A percentile compares a stretch with the other conserved stretches of the same genome.
phyloP scores from a whole-genome alignment of 371 early-diverging fungal species.

The Mortierella sp. region DNA sequence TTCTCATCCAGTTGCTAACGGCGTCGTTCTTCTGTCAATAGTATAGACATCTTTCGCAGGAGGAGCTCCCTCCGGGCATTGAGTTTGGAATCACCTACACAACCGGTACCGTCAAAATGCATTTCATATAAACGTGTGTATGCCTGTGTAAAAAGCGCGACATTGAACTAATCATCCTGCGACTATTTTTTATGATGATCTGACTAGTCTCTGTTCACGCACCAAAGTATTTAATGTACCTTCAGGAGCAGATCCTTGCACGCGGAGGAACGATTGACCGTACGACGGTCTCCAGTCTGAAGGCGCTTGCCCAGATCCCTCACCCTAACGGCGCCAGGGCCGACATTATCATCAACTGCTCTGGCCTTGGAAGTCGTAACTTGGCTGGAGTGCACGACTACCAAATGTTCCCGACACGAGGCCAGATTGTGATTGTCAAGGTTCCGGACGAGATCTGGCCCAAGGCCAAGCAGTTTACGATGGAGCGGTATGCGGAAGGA shows the following conservation, averaged over 20 bases:
- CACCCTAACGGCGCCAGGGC: slow-evolving; percentile 32
- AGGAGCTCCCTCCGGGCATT: slow-evolving; percentile 61
- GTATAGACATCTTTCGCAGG: slow-evolving; percentile 59
- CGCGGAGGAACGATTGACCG: slow-evolving; percentile 66
- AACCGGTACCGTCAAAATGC: slow-evolving; percentile 57
- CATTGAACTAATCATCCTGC: neutral
- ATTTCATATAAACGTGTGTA: too few relatives aligned
- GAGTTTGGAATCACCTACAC: slow-evolving; percentile 67
- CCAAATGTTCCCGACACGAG: slow-evolving; percentile 78
- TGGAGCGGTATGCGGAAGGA: slow-evolving; percentile 50
- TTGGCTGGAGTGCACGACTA: slow-evolving; percentile 78
- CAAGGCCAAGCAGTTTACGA: slow-evolving; percentile 58
- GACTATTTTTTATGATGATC: neutral
- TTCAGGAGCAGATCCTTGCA: slow-evolving; percentile 62
- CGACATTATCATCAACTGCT: slow-evolving; percentile 80
- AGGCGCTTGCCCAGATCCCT: slow-evolving; percentile 57
- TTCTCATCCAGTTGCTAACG: neutral
- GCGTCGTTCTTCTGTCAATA: slow-evolving; percentile 15
- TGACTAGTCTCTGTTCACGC: slow-evolving; percentile 43
- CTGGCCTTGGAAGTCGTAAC: slow-evolving; percentile 75
- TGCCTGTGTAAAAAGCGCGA: neutral
- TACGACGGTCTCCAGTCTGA: slow-evolving; percentile 59
- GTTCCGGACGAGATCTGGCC: slow-evolving; percentile 67
- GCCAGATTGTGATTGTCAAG: slow-evolving; percentile 80
- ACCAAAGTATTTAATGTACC: slow-evolving; percentile 78